A percentile compares a stretch with the other conserved stretches of the same genome.
These are phyloP conservation scores for Tylopilus felleus DNA, from an alignment of 768 basidiomycete genomes.

Conservation along the genomic window DNA sequence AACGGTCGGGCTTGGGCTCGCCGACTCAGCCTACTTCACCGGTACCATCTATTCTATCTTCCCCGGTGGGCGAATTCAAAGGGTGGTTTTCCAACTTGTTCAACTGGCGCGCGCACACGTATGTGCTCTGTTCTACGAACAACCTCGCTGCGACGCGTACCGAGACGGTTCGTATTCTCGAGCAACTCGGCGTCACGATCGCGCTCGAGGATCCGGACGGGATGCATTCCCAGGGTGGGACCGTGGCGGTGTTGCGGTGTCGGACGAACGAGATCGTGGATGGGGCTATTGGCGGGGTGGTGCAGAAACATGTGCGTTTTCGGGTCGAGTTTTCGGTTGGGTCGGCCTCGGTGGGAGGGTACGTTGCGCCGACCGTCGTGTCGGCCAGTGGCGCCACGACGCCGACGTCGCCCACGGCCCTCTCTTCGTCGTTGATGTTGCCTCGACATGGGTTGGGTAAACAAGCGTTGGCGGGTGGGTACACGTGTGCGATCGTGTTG, in stretches of 20 bases:
- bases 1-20: slow-evolving; percentile 32
- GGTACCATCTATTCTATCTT: slow-evolving; percentile 48
- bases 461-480: slow-evolving; percentile 29
- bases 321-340: slow-evolving; percentile 67
- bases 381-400: slow-evolving; percentile 8
- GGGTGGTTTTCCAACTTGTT: slow-evolving; percentile 85
- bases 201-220: slow-evolving; percentile 48
- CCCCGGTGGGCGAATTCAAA: slow-evolving; percentile 72
- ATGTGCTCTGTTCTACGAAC: slow-evolving; percentile 53
- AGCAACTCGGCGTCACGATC: slow-evolving; percentile 60
- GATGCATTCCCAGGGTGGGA: slow-evolving; percentile 28
- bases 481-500: slow-evolving; percentile 66
- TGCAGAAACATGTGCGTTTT: slow-evolving; percentile 78
- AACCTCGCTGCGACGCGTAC: slow-evolving; percentile 58
- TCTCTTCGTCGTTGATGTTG: slow-evolving; percentile 24
- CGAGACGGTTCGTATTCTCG: slow-evolving; percentile 61
- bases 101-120: slow-evolving; percentile 75
- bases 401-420: slow-evolving; percentile 18
- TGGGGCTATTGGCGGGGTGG: slow-evolving; percentile 34
- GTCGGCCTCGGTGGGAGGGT: slow-evolving; percentile 22
- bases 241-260: slow-evolving; percentile 45
- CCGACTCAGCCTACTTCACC: slow-evolving; percentile 43
- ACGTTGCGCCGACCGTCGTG: slow-evolving; percentile 19
- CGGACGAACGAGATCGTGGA: slow-evolving; percentile 48
- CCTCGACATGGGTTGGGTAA: slow-evolving; percentile 28